Evolutionary conservation across 2,329 filamentous ascomycete genomes (phyloP), one percentile per base, ranked within the genome.

Genomic region (Xylariomycetidae sp.): DNA sequence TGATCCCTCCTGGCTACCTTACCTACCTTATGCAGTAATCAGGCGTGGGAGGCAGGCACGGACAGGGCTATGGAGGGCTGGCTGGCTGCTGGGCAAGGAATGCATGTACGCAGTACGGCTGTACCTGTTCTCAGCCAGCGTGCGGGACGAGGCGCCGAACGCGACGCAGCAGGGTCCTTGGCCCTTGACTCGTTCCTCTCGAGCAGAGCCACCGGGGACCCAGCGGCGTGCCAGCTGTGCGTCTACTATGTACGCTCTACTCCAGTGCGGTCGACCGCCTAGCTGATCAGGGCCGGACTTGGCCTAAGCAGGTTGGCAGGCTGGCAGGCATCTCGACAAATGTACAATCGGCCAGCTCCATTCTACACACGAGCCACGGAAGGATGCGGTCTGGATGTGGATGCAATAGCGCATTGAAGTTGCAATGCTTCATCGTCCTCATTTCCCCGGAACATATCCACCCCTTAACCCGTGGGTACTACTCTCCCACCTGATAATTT

Each of bases 391-490:
- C 50, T 53, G 48, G 49, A 17, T 10, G 12, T 16, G 10, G 18
- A 49, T 49, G 49, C 48, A 52, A 49, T 51, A 46, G 47, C 47
- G 49, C 52, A 53, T 52, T 52, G 47, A 52, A 50, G 45, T 44
- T 47, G 51, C 43, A 49, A 46, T 50, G 47, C 49, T 47, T 48
- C 44, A 47, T 48, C 43, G 39, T 37, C 29, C 38, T 48, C 48
- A 53, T 53, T 55, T 55, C 49, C 52, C 50, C 47, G 45, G 48
- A 49, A 52, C 52, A 51, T 50, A 45, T 42, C 42, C 44, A 50
- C 47, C 46, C 48, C 47, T 52, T 52, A 49, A 37, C 43, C 46
- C 43, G 39, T 48, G 48, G 44, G 40, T 48, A 52, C 42, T 36
- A 28, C 38, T 33, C 31, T 40, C 33, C 35, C 46, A 40, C 38